Base-by-base conservation (phyloP, 371 early-diverging fungal genomes). In the Lichtheimia ornata region DNA sequence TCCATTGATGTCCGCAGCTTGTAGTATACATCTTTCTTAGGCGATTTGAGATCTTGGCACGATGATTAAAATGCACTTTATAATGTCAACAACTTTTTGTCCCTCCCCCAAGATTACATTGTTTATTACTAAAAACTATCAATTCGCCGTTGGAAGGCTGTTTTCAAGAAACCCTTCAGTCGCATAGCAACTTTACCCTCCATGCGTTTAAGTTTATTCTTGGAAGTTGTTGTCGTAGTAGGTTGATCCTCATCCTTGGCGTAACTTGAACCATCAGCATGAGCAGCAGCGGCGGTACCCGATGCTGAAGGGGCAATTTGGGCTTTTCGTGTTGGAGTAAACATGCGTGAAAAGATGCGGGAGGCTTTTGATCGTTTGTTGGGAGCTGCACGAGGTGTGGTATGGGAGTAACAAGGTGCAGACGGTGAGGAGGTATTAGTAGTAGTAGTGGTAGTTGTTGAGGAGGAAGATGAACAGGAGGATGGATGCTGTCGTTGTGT, bases 121-220 rank as follows among this genome's bases (percentile, higher is more conserved):
- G 5, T 28, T 35, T 35, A 35, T 35, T 35, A 35, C 35, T 35
- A 35, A 35, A 35, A 35, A 11, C 35, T 35, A 35, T 35, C 35
- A n/a, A 35, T 53, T n/a, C 67, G 62, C 40, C 62, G 58, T 43
- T 67, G 67, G 53, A 67, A 67, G 0, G 63, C 67, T 40, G 55
- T 40, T 44, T 67, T 67, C 35, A 67, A 44, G 41, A 67, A 49
- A 27, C 60, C 63, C 54, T 62, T 62, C 20, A 67, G 24, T 18
- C 67, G 52, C 30, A 30, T 28, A 13, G 59, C 51, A 47, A 67
- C 25, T 49, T 52, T 67, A 24, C 30, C 49, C 27, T 67, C 67
- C 11, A 67, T 59, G 2, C 27, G 22, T 30, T 59, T 58, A 20
- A 62, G 15, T 28, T 57, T 66, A 13, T 59, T 67, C 47, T 66